Percentiles rank a stretch among this genome's conserved stretches.
phyloP scores from a whole-genome alignment of 768 basidiomycete species.

The Boletus patriciae region DNA sequence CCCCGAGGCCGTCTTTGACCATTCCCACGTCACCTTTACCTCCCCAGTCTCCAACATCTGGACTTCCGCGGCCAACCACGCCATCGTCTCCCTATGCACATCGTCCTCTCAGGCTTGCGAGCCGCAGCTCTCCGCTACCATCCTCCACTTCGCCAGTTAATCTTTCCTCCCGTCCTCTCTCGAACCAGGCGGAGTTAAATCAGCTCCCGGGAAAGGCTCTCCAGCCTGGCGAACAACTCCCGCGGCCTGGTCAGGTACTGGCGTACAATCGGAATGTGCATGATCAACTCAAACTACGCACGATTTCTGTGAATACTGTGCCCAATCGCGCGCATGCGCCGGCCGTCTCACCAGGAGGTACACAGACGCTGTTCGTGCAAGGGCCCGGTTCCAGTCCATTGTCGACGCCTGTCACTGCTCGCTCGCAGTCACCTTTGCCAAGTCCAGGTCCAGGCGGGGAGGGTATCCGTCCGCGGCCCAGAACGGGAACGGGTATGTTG shows the following conservation, averaged over 20 bases:
- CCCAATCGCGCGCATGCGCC: conserved; percentile 6
- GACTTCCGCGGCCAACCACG: conserved; percentile 23
- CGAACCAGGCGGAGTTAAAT: conserved; percentile 12
- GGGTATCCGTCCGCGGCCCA: conserved; percentile 45
- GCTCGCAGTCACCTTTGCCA: conserved; percentile 22
- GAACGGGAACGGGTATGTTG: conserved; percentile 70
- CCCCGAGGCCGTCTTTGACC: conserved; percentile 26
- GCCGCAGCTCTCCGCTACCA: conserved; percentile 16
- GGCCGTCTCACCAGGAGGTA: conserved; percentile 18
- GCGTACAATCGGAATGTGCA: conserved; percentile 37
- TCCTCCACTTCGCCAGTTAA: neutral
- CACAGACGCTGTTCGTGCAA: conserved; percentile 23
- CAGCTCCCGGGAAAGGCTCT: conserved; percentile 9
- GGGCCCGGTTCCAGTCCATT: conserved; percentile 1
- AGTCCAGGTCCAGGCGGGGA: conserved; percentile 18
- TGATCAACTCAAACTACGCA: conserved; percentile 31
- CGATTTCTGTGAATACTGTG: conserved; percentile 14
- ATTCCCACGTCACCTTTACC: conserved; percentile 28
- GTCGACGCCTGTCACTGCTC: conserved; percentile 10
- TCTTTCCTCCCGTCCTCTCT: neutral
- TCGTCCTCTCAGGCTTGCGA: conserved; percentile 29
- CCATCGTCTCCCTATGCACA: conserved; percentile 16
- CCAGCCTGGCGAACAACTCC: conserved; percentile 27
- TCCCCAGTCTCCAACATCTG: conserved; percentile 13
- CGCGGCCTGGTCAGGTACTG: conserved; percentile 28